Conservation (phyloP, 768 basidiomycete species). For the Mycena capillaripes region DNA sequence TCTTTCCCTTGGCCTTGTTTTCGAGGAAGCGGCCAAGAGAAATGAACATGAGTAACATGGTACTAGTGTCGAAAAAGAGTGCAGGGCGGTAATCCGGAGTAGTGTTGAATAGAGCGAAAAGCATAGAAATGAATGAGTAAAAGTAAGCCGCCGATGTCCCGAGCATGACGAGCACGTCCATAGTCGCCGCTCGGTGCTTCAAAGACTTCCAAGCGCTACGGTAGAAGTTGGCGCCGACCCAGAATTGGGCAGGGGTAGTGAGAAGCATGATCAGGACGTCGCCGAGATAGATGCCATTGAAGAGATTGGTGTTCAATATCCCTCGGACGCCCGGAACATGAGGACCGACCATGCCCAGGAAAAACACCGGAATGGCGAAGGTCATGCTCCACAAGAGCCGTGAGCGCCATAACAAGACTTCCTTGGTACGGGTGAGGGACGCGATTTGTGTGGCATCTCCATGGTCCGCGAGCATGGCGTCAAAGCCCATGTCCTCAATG, state of each 20-base stretch:
- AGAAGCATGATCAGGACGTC: conserved; percentile 83
- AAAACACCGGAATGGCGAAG: conserved; percentile 96
- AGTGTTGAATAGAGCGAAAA: conserved; percentile 73
- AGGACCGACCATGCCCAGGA: conserved; percentile 88
- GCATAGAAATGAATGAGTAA: conserved; percentile 84
- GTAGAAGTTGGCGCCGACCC: conserved; percentile 91
- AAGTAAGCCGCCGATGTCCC: conserved; percentile 95
- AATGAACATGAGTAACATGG: conserved; percentile 98
- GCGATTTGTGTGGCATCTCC: conserved; percentile 87
- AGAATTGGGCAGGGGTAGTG: conserved; percentile 94
- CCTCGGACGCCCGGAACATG: conserved; percentile 72
- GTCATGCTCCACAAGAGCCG: conserved; percentile 80
- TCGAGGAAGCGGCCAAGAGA: conserved; percentile 96
- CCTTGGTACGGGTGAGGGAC: conserved; percentile 90
- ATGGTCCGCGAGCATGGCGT: conserved; percentile 87
- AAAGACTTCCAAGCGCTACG: conserved; percentile 91
- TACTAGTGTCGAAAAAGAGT: conserved; percentile 98
- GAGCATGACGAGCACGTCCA: conserved; percentile 97
- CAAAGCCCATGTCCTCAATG: conserved; percentile 91
- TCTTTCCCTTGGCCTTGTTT: conserved; percentile 97
- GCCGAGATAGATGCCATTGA: conserved; percentile 82
- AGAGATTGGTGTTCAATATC: conserved; percentile 64
- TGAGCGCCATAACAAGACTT: conserved; percentile 90
- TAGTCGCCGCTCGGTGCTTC: conserved; percentile 91
- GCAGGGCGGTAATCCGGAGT: conserved; percentile 82